Base-by-base conservation (phyloP, 805 yeast genomes). In the Lachancea sp. region DNA sequence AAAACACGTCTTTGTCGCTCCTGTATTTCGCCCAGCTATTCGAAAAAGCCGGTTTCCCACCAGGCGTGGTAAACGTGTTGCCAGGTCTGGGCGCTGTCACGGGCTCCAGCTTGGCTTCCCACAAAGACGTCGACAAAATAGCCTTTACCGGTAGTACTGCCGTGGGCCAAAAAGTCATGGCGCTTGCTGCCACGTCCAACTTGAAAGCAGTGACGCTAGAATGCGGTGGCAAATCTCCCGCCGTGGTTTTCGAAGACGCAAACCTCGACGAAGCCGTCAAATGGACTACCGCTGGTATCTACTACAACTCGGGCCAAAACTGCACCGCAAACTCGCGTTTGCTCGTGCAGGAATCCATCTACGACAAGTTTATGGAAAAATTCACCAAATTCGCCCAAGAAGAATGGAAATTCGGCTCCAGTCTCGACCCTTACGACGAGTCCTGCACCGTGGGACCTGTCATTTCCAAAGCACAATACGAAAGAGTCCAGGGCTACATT, bases 241-340 rank as follows among this genome's bases (percentile, higher is more conserved):
- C 70, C 33, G 62, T 72, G 18, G 55, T 72, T 2, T 71, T 71
- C 47, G 63, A 60, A 38, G 75, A 71, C 49, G 73, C 75, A 3
- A 59, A 69, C 50, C 42, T 72, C 33, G 70, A 68, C 10, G 57
- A 59, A 36, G 73, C 75, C 17, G 63, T 67, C 16, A 64, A 71
- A 42, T 72, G 76, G 72, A 73, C 72, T 2, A 67, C 66, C 36
- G 51, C 65, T 19, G 80, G 79, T 50, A 76, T 77, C 46, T 75
- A 70, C 65, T 74, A 68, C 66, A 77, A 76, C 61, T 67, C 78
- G 29, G 81, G 82, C 53, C 79, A 77, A 61, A 78, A 77, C 51
- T 77, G 82, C 60, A 73, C 79, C 48, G 79, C 81, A 26, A 78
- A 78, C 52, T 76, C 81, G 17, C 70, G 82, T 58, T 62, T 77